Evolutionary conservation across 2,329 filamentous ascomycete species (phyloP), one percentile per base, ranked within the genome.

Genomic region (Fragosphaeria purpurea): DNA sequence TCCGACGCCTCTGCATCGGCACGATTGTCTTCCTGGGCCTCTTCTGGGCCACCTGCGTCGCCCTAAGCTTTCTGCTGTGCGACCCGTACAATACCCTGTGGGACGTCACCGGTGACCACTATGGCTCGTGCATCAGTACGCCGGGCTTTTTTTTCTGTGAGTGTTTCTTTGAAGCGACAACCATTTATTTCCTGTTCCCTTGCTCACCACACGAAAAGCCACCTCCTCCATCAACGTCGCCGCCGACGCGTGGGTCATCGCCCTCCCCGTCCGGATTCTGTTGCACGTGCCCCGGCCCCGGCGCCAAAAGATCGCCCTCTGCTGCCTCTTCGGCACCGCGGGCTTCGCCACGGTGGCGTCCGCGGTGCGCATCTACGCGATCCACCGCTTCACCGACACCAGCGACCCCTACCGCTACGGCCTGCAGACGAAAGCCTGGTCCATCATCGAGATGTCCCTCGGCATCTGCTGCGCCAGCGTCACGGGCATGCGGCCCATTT

Each of bases 231-330:
- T 70, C 56, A 74, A 74, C 56, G 74, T 76, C 39, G 7, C 72
- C 6, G 68, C 73, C 4, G 73, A 76, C 50, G 52, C 70, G 37
- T 69, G 68, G 58, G 69, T 76, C 40, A 62, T 75, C 6, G 47
- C 62, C 0, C 61, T 76, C 1, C 73, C 73, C 1, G 61, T 76
- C 38, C 64, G 62, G 1, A 68, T 72, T 1, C 62, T 76, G 0
- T 61, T 67, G 0, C 64, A 64, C 3, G 65, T 78, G 4, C 65
- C 73, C 50, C 73, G 77, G 6, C 71, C 74, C 0, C 60, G 59
- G 4, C 65, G 65, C 4, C 73, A 77, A 50, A 76, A 77, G 49
- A 59, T 75, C 11, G 76, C 74, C 0, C 66, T 83, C 39, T 63
- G 66, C 40, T 48, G 65, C 13, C 62, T 75, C 41, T 74, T 74